These are phyloP conservation scores for Alliaria petiolata DNA, from an alignment of 345 rosid species.

Conservation along the genomic window DNA sequence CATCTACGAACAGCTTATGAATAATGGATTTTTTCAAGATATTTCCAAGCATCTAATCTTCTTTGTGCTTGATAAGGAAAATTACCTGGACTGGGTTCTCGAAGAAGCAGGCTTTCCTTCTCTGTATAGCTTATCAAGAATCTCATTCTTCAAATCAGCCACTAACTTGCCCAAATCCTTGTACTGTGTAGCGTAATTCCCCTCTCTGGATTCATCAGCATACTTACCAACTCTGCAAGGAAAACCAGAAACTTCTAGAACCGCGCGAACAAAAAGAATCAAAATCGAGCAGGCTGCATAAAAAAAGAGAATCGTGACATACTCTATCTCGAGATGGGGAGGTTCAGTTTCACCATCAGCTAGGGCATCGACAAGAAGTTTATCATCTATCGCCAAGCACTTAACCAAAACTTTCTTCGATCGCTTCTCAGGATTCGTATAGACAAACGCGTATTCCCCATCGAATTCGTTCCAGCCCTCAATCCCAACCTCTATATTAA, in stretches of 20 bases:
- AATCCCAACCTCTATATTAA: slow-evolving; percentile 67
- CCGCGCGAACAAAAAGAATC: not conserved
- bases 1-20: not conserved
- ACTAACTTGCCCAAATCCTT: slow-evolving; percentile 61
- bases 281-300: not conserved
- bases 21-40: not conserved
- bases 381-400: slow-evolving; percentile 60
- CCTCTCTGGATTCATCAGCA: slow-evolving; percentile 36
- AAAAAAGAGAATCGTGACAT: slow-evolving; percentile 15
- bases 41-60: too few relatives aligned
- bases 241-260: not conserved
- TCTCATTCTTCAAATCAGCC: slow-evolving; percentile 39
- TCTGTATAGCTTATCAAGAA: slow-evolving; percentile 45
- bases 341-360: slow-evolving; percentile 51
- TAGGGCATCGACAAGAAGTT: slow-evolving; percentile 60
- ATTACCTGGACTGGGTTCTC: slow-evolving; percentile 35
- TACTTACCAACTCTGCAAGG: slow-evolving; percentile 52
- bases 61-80: too few relatives aligned
- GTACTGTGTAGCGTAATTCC: slow-evolving; percentile 54
- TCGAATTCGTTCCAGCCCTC: slow-evolving; percentile 73
- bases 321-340: slow-evolving; percentile 67
- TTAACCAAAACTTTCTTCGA: slow-evolving; percentile 58
- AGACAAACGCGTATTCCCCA: slow-evolving; percentile 66
- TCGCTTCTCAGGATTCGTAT: slow-evolving; percentile 44
- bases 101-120: slow-evolving; percentile 34